phyloP scores from a whole-genome alignment of 306 rosid genomes.

The Vachellia pachyceras region DNA sequence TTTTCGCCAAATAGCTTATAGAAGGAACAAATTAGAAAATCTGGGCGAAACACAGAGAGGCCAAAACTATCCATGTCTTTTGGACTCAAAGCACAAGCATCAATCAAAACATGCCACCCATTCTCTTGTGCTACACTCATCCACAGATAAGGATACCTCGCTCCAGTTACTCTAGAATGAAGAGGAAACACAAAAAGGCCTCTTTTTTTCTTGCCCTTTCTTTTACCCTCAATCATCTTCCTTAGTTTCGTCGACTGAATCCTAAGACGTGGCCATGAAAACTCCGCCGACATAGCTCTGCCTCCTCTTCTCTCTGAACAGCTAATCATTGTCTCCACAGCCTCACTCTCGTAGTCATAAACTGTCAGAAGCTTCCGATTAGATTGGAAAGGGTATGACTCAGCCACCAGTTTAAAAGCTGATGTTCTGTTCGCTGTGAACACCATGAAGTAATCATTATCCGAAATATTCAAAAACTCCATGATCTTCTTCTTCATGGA shows the following conservation, averaged over 20 bases:
- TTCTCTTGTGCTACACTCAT: constrained; percentile 87
- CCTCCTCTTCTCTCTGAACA: constrained; percentile 83
- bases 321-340: constrained; percentile 69
- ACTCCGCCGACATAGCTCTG: constrained; percentile 67
- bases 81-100: constrained; percentile 91
- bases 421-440: constrained; percentile 93
- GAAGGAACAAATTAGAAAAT: constrained; percentile 82
- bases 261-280: constrained; percentile 94
- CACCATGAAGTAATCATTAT: constrained; percentile 79
- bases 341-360: constrained; percentile 88
- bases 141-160: constrained; percentile 90
- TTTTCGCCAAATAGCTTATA: constrained; percentile 87
- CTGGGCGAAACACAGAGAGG: constrained; percentile 81
- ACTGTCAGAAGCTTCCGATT: constrained; percentile 76
- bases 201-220: constrained; percentile 60
- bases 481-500: constrained; percentile 73
- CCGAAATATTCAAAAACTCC: constrained; percentile 69
- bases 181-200: constrained; percentile 90
- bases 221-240: constrained; percentile 68
- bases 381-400: constrained; percentile 69
- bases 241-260: constrained; percentile 66
- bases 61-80: constrained; percentile 93
- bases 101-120: constrained; percentile 86
- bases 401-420: constrained; percentile 85
- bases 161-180: constrained; percentile 87